Percentiles rank a stretch among this genome's conserved stretches.
These are phyloP conservation scores for Ogataea polymorpha DNA, from an alignment of 805 yeast species.

Conservation along the genomic window DNA sequence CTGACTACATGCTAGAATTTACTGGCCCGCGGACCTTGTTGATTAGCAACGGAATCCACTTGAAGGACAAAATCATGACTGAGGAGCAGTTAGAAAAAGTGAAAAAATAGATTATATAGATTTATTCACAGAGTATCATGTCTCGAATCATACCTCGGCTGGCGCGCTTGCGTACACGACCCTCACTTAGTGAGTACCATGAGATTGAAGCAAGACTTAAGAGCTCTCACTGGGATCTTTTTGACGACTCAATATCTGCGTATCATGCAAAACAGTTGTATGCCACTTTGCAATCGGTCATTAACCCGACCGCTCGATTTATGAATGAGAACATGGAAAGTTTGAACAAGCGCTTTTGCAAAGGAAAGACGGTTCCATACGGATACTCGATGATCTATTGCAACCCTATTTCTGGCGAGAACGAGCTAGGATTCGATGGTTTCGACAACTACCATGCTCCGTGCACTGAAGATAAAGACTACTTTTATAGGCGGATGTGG, in stretches of 20 bases:
- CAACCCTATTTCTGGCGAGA: conserved; percentile 53
- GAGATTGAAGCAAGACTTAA: conserved; percentile 15
- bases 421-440: conserved; percentile 62
- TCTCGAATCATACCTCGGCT: conserved; percentile 1
- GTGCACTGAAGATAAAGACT: conserved; percentile 18
- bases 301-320: conserved; percentile 9
- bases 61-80: conserved; percentile 24
- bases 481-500: conserved; percentile 73
- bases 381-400: conserved; percentile 71
- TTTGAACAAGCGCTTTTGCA: conserved; percentile 17
- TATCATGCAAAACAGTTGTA: conserved; percentile 27
- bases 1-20: conserved; percentile 26
- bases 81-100: conserved; percentile 24
- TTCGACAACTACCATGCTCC: conserved; percentile 81
- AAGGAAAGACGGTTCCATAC: conserved; percentile 30
- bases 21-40: conserved; percentile 33
- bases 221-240: conserved; percentile 21
- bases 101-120: conserved; percentile 4
- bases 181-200: conserved; percentile 8
- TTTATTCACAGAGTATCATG: neutral
- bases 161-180: conserved; percentile 4
- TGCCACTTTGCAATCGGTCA: conserved; percentile 28
- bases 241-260: conserved; percentile 29
- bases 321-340: conserved; percentile 13
- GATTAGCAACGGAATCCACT: conserved; percentile 26